Conservation (phyloP, 495 filamentous ascomycete species). For the Pseudevernia furfuracea region DNA sequence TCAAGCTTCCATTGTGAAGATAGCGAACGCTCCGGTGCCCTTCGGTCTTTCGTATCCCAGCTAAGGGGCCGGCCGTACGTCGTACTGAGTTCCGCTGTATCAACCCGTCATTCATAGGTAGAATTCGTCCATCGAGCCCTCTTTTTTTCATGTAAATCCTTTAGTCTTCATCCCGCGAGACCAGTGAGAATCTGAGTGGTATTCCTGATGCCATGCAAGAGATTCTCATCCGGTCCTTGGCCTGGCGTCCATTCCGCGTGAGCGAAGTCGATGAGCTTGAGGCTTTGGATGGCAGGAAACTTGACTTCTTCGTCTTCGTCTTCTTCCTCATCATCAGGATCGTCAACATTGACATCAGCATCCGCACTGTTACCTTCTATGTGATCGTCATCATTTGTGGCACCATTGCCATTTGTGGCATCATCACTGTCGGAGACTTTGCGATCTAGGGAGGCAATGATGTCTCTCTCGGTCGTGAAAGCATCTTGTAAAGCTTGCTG, state of each 20-base stretch:
- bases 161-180: slow-evolving; percentile 32
- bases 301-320: slow-evolving; percentile 59
- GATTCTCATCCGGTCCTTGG: slow-evolving; percentile 80
- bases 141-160: background rate
- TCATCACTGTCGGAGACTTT: background rate
- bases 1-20: background rate
- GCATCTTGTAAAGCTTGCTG: slow-evolving; percentile 56
- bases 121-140: background rate
- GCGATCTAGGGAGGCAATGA: slow-evolving; percentile 10
- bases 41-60: background rate
- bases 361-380: slow-evolving; percentile 28
- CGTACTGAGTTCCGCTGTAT: background rate
- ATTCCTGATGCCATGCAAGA: slow-evolving; percentile 66
- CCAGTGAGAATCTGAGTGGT: slow-evolving; percentile 62
- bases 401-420: slow-evolving; percentile 16
- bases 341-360: slow-evolving; percentile 37
- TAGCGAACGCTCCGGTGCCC: background rate
- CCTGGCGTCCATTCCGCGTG: slow-evolving; percentile 85
- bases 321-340: slow-evolving; percentile 50
- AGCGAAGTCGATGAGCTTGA: slow-evolving; percentile 95
- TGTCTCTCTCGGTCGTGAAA: slow-evolving; percentile 52
- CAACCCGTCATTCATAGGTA: background rate
- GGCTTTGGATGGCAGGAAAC: slow-evolving; percentile 64
- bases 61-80: background rate
- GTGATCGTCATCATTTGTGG: background rate